phyloP scores from a whole-genome alignment of 352 stramenopile genomes.

The Phytophthora palmivora region DNA sequence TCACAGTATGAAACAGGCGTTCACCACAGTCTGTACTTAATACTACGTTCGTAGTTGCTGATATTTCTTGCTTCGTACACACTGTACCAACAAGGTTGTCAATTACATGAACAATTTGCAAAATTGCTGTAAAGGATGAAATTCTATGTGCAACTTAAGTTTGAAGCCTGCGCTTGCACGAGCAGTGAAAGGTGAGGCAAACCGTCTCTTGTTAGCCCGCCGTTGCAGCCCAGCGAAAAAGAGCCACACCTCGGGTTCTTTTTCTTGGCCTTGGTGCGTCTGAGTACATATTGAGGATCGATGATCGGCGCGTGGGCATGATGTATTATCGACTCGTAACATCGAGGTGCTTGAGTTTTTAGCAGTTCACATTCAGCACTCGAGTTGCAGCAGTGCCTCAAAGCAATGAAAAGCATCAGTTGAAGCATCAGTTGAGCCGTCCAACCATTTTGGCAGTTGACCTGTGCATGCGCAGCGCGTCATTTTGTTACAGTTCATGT shows the following conservation, averaged over 20 bases:
- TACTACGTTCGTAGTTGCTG: too few species aligned
- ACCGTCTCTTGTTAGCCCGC: slow-evolving; percentile 15
- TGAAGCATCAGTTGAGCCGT: neutral
- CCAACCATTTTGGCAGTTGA: neutral
- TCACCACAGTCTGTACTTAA: neutral
- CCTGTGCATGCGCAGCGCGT: slow-evolving; percentile 4
- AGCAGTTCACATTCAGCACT: slow-evolving; percentile 12
- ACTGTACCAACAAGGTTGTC: too few species aligned
- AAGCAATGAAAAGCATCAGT: slow-evolving; percentile 5
- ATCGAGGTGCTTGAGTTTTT: slow-evolving; percentile 3
- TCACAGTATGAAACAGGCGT: too few species aligned
- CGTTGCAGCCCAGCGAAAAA: slow-evolving; percentile 25
- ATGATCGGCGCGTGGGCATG: too few species aligned
- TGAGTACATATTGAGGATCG: neutral
- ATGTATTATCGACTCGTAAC: too few species aligned
- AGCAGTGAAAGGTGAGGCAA: slow-evolving; percentile 11
- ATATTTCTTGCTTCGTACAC: too few species aligned
- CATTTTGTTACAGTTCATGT: neutral
- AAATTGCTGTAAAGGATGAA: too few species aligned
- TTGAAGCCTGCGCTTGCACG: slow-evolving; percentile 15
- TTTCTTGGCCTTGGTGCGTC: slow-evolving; percentile 10
- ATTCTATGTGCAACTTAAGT: too few species aligned
- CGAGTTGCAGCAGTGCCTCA: slow-evolving; percentile 17
- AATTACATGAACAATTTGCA: too few species aligned
- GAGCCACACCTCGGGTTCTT: slow-evolving; percentile 10